Evolutionary conservation across 352 stramenopile genomes (phyloP).

Genomic region (Pythium utonaiense): DNA sequence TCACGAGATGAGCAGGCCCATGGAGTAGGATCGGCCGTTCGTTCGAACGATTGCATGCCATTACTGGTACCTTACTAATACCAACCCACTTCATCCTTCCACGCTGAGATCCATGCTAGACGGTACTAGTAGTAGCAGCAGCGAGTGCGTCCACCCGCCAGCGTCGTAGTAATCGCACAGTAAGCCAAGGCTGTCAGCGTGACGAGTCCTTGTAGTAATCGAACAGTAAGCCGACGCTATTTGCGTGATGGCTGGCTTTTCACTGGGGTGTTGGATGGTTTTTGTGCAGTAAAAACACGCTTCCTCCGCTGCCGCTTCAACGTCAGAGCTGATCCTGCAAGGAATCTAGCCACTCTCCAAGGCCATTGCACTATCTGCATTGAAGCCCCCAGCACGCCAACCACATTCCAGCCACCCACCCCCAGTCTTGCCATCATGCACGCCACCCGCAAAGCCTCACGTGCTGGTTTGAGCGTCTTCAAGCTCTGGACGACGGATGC

Average conservation of each 20-base stretch:
- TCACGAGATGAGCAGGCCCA: slow-evolving; percentile 28
- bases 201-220: background rate
- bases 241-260: background rate
- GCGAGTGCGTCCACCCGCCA: no score
- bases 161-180: no score
- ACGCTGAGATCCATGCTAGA: no score
- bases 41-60: background rate
- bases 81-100: no score
- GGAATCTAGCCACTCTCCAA: background rate
- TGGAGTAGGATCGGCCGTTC: no score
- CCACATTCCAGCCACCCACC: background rate
- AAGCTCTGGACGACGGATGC: slow-evolving; percentile 52
- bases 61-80: no score
- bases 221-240: no score
- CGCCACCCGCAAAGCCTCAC: slow-evolving; percentile 18
- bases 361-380: slow-evolving; percentile 25
- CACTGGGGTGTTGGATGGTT: background rate
- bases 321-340: background rate
- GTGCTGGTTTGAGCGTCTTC: slow-evolving; percentile 35
- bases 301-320: slow-evolving; percentile 12
- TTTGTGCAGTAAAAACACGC: background rate
- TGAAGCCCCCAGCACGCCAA: slow-evolving; percentile 8
- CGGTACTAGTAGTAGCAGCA: no score
- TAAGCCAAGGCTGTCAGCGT: no score
- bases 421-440: slow-evolving; percentile 15